Conservation (phyloP, 495 filamentous ascomycete species). For the Daldinia caldariorum region DNA sequence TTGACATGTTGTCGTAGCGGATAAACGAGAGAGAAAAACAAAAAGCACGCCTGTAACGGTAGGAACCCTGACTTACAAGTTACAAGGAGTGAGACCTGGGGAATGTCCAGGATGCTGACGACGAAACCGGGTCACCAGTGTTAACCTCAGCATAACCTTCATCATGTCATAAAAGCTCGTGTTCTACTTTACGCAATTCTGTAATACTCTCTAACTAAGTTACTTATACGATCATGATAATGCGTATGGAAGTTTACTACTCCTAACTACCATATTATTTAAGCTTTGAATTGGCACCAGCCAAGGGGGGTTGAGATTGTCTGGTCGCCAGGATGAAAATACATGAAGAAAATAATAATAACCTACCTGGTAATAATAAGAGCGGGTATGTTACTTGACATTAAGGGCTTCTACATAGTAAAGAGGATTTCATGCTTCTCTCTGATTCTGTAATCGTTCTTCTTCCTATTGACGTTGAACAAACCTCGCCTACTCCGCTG, state of each 20-base stretch:
- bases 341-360: background rate
- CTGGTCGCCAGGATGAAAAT: slow-evolving; percentile 7
- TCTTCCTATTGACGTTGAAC: slow-evolving; percentile 26
- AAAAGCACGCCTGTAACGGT: background rate
- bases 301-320: background rate
- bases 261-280: slow-evolving; percentile 3
- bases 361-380: background rate
- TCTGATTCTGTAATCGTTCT: slow-evolving; percentile 20
- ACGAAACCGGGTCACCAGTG: slow-evolving; percentile 15
- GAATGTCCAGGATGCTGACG: slow-evolving; percentile 42
- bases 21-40: slow-evolving; percentile 6
- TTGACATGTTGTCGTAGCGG: slow-evolving; percentile 7
- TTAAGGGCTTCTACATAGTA: background rate
- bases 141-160: slow-evolving; percentile 9
- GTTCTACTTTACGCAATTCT: background rate
- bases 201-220: background rate
- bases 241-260: background rate
- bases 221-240: background rate
- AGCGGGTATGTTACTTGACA: slow-evolving; percentile 12
- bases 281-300: slow-evolving; percentile 1
- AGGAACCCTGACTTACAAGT: background rate
- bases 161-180: background rate
- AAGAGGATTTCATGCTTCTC: slow-evolving; percentile 18
- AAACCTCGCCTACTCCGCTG: slow-evolving; percentile 40
- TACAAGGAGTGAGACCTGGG: slow-evolving; percentile 30